Percentiles rank a stretch among this genome's conserved stretches.
Conservation (phyloP, 768 basidiomycete species). For the Guyanaporus albipodus region DNA sequence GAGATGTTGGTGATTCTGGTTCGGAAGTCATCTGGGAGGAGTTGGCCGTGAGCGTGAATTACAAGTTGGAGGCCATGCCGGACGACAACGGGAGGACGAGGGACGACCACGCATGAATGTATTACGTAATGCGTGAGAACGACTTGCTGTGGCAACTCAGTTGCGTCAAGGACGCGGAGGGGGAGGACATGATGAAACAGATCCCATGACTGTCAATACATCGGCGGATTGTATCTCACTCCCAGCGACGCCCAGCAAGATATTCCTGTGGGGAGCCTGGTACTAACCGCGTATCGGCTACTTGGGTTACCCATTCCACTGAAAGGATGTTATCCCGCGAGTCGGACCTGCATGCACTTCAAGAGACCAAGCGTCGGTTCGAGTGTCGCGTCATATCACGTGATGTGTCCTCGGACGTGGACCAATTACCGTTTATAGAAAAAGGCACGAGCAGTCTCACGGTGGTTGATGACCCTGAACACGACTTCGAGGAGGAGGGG, state of each 20-base stretch:
- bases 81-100: not conserved
- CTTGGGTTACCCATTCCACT: no score
- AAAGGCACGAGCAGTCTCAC: conserved; percentile 33
- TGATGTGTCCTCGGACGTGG: conserved; percentile 34
- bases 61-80: conserved; percentile 1
- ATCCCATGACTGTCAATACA: conserved; percentile 4
- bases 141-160: conserved; percentile 6
- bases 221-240: no score
- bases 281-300: no score
- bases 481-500: conserved; percentile 2
- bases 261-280: no score
- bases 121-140: conserved; percentile 12
- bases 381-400: no score
- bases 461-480: conserved; percentile 25
- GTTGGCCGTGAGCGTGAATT: not conserved
- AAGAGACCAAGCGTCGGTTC: no score
- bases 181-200: conserved; percentile 10
- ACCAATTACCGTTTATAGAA: conserved; percentile 10
- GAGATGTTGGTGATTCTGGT: conserved; percentile 33
- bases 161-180: not conserved
- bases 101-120: not conserved
- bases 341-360: no score
- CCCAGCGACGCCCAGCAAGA: no score
- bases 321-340: no score
- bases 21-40: conserved; percentile 17